Evolutionary conservation across 169 alveolate species (phyloP), one percentile per base, ranked within the genome.

Genomic region (Babesia bigemina): DNA sequence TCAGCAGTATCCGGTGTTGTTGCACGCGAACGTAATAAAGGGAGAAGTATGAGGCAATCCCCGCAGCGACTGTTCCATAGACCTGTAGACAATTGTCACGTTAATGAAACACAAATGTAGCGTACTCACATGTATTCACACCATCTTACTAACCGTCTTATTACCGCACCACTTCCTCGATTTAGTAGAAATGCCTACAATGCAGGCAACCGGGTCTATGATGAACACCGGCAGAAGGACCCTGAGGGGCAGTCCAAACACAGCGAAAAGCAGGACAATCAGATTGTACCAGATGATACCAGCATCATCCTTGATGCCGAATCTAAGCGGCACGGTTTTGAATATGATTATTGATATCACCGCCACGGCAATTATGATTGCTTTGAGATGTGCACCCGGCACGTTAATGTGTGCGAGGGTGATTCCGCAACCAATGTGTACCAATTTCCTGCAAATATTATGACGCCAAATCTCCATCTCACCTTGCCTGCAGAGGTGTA

Each of bases 381-480:
- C 53, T 39, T 53, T 63, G 33, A 66, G 44, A 12, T 24, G 72
- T 1, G 59, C n/a, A n/a, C 28, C 42, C 0, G 89, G 89, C 19
- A 21, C 19, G 72, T 72, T 72, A 4, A 82, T 63, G 33, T 53
- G 45, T 48, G 85, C 89, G 33, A 82, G 26, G 4, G 63, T 39
- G 26, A 82, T 6, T 0, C 85, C 85, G 58, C 81, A 71, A 28
- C 89, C 89, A 26, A 82, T 16, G 56, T 82, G 89, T 16, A 81
- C 88, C 26, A 21, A 61, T 55, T 56, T 70, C 60, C 70, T 55
- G 22, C 13, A 17, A 29, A n/a, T 4, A 14, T 16, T 57, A 24
- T 9, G 33, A 59, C 14, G 8, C 29, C n/a, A 1, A 13, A 29
- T 7, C 14, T 10, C 9, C 13, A 16, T 33, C 55, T 57, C 12